Conservation (phyloP, 1,284 basidiomycete genomes). For the Pseudozyma sp. region DNA sequence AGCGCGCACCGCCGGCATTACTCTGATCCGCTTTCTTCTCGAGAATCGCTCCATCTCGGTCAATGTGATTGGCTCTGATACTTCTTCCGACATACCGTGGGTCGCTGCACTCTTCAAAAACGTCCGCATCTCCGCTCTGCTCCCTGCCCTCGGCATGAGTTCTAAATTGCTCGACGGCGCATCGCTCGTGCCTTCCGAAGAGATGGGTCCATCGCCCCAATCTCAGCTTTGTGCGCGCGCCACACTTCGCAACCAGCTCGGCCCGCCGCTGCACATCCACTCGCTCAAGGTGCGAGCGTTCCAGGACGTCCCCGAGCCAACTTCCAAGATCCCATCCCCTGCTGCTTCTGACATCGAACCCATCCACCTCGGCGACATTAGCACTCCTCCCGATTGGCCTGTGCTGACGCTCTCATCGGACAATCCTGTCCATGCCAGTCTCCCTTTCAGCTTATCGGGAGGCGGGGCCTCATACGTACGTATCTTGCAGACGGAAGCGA, state of each 20-base stretch:
- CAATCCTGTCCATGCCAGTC: slow-evolving; percentile 36
- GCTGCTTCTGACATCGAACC: background rate
- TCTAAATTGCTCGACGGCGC: slow-evolving; percentile 54
- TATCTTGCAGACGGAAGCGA: slow-evolving; percentile 48
- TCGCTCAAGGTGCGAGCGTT: slow-evolving; percentile 38
- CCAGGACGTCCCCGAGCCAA: slow-evolving; percentile 15
- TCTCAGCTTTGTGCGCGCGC: slow-evolving; percentile 47
- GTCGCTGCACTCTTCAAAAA: slow-evolving; percentile 38
- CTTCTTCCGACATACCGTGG: slow-evolving; percentile 47
- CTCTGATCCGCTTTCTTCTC: slow-evolving; percentile 43
- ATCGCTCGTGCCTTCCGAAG: slow-evolving; percentile 37
- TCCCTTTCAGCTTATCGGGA: slow-evolving; percentile 54
- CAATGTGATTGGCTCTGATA: slow-evolving; percentile 24
- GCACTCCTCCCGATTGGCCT: slow-evolving; percentile 45
- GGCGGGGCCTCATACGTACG: slow-evolving; percentile 52
- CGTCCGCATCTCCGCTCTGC: slow-evolving; percentile 32
- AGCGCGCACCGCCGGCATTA: slow-evolving; percentile 27
- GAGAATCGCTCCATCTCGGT: slow-evolving; percentile 46
- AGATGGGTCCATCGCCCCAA: background rate
- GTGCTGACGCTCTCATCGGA: slow-evolving; percentile 35
- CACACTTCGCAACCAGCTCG: slow-evolving; percentile 55
- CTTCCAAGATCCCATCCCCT: background rate
- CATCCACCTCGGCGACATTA: slow-evolving; percentile 41
- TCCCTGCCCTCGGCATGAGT: slow-evolving; percentile 50
- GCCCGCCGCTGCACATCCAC: slow-evolving; percentile 39